These are phyloP conservation scores for Santalum album DNA, from an alignment of 164 flowering plant genomes.

Conservation along the genomic window DNA sequence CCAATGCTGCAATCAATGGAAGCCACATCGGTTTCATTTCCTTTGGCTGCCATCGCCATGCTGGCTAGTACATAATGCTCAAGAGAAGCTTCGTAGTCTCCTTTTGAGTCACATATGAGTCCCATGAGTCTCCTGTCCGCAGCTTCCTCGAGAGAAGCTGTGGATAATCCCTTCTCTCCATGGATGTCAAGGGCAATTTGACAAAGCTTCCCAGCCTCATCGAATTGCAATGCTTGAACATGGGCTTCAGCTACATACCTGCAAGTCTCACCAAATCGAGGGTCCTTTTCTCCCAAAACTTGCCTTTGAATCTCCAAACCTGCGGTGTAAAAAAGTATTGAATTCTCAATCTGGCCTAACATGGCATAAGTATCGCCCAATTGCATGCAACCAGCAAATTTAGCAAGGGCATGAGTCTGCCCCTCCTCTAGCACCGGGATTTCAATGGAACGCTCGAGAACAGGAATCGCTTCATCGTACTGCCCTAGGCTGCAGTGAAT, in stretches of 20 bases:
- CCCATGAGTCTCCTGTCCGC: slow-evolving; percentile 53
- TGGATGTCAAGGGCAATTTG: slow-evolving; percentile 45
- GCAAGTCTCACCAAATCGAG: slow-evolving; percentile 41
- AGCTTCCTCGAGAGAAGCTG: slow-evolving; percentile 41
- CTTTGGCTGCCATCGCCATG: slow-evolving; percentile 35
- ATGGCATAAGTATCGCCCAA: slow-evolving; percentile 52
- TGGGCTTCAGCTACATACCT: slow-evolving; percentile 49
- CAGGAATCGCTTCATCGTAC: slow-evolving; percentile 33
- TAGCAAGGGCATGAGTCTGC: slow-evolving; percentile 44
- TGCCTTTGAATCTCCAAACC: slow-evolving; percentile 55
- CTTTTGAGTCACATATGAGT: slow-evolving; percentile 43
- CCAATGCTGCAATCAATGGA: slow-evolving; percentile 43
- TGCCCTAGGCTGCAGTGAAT: slow-evolving; percentile 30
- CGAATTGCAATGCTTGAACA: slow-evolving; percentile 52
- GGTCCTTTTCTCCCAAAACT: slow-evolving; percentile 40
- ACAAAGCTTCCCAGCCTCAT: slow-evolving; percentile 50
- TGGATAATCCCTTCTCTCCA: slow-evolving; percentile 24
- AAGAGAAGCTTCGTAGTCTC: slow-evolving; percentile 41
- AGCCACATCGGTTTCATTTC: slow-evolving; percentile 36
- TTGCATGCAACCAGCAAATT: slow-evolving; percentile 59
- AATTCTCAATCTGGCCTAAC: slow-evolving; percentile 49
- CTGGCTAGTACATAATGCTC: slow-evolving; percentile 44
- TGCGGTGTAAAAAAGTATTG: slow-evolving; percentile 39
- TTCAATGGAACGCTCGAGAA: slow-evolving; percentile 44
- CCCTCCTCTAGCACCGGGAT: slow-evolving; percentile 35